These are phyloP conservation scores for Chalaropsis ovoidea DNA, from an alignment of 2,329 filamentous ascomycete genomes.

Conservation along the genomic window DNA sequence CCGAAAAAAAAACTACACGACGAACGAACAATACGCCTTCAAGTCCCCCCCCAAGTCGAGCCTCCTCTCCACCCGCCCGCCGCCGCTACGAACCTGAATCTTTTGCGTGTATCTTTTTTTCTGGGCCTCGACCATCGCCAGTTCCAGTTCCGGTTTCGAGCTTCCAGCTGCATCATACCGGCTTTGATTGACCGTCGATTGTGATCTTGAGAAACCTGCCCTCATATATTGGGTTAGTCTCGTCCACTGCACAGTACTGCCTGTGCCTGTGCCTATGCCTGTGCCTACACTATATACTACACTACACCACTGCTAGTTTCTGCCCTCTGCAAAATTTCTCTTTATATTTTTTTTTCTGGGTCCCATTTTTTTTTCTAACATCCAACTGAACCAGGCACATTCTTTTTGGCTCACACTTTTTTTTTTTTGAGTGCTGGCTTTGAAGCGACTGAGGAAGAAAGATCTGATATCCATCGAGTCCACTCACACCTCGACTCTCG, in stretches of 20 bases:
- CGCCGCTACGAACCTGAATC: neutral
- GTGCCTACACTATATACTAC: neutral
- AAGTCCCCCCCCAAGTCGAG: neutral
- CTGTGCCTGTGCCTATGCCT: neutral
- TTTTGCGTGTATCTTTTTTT: neutral
- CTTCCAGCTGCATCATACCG: no score
- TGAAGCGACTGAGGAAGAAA: neutral
- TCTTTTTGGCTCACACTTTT: neutral
- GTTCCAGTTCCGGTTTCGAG: no score
- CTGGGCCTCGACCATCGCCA: neutral
- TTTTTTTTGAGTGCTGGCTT: slow-evolving; percentile 6
- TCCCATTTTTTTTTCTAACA: slow-evolving; percentile 3
- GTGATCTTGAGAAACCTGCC: neutral
- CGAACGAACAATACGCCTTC: slow-evolving; percentile 13
- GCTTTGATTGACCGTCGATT: no score
- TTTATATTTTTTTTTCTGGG: neutral
- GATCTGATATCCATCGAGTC: slow-evolving; percentile 11
- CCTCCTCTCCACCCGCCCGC: neutral
- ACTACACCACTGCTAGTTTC: neutral
- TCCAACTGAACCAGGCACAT: slow-evolving; percentile 3
- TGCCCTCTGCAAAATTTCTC: neutral
- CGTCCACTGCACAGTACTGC: neutral
- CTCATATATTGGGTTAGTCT: slow-evolving; percentile 6
- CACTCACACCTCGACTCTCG: neutral
- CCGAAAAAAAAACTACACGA: slow-evolving; percentile 20